phyloP scores from a whole-genome alignment of 2,329 filamentous ascomycete genomes.

The Xylariaceae sp. region DNA sequence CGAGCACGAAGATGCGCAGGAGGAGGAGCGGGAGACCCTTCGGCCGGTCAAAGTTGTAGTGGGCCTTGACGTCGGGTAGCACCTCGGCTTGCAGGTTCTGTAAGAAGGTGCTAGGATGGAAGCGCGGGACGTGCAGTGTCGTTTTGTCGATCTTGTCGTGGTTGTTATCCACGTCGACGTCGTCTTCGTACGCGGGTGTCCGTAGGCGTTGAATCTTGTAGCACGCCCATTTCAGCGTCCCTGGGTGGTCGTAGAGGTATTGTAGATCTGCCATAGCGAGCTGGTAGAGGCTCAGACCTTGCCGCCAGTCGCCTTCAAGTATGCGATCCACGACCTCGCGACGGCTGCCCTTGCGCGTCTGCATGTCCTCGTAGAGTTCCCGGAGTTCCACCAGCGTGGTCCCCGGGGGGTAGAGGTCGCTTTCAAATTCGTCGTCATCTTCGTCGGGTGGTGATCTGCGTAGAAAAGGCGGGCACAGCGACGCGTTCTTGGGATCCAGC shows the following conservation, averaged over 20 bases:
- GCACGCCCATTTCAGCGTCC: conserved; percentile 68
- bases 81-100: conserved; percentile 76
- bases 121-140: conserved; percentile 66
- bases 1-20: conserved; percentile 78
- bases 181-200: conserved; percentile 47
- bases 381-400: conserved; percentile 69
- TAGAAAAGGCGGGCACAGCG: conserved; percentile 65
- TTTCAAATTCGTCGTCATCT: conserved; percentile 60
- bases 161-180: conserved; percentile 35
- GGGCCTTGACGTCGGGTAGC: conserved; percentile 79
- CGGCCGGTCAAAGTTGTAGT: conserved; percentile 80
- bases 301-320: conserved; percentile 71
- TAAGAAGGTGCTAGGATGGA: conserved; percentile 82
- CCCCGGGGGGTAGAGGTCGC: conserved; percentile 73
- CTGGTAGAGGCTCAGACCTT: conserved; percentile 69
- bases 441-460: conserved; percentile 50
- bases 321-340: conserved; percentile 69
- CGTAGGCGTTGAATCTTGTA: conserved; percentile 63
- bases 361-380: conserved; percentile 66
- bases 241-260: conserved; percentile 69
- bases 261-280: conserved; percentile 72
- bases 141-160: conserved; percentile 50
- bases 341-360: conserved; percentile 64
- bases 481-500: conserved; percentile 71
- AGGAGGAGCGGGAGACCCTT: conserved; percentile 71